Conservation (phyloP, 345 rosid genomes). For the Raphanus sativus region DNA sequence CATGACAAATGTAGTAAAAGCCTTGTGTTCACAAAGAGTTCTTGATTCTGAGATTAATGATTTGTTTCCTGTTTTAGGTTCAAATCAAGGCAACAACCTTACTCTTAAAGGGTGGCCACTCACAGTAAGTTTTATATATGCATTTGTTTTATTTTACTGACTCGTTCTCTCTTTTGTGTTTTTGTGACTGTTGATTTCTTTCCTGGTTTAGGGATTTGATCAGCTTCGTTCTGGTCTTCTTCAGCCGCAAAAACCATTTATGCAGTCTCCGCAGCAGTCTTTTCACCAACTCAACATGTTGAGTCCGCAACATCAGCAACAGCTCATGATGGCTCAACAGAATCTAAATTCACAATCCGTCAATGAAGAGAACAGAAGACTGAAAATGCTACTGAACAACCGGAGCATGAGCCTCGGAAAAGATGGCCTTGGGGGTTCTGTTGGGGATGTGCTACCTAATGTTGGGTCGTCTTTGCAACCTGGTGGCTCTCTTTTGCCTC, state of each 20-base stretch:
- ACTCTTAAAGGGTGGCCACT: constrained; percentile 97
- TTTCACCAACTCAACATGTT: constrained; percentile 90
- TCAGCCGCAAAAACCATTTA: constrained; percentile 83
- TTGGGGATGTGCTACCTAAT: constrained; percentile 67
- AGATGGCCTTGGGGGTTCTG: constrained; percentile 70
- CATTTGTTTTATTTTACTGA: background rate
- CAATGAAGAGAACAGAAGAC: constrained; percentile 75
- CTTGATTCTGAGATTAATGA: background rate
- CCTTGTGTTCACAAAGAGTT: background rate
- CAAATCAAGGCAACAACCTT: constrained; percentile 86
- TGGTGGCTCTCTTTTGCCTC: constrained; percentile 54
- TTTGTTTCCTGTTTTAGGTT: constrained; percentile 55
- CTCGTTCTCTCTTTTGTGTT: constrained; percentile 5
- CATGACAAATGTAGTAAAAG: constrained; percentile 10
- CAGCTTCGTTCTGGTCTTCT: constrained; percentile 73
- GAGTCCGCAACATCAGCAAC: constrained; percentile 92
- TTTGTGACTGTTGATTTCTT: constrained; percentile 21
- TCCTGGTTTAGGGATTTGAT: constrained; percentile 60
- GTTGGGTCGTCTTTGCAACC: constrained; percentile 70
- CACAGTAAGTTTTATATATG: constrained; percentile 52
- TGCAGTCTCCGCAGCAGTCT: constrained; percentile 88
- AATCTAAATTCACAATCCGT: constrained; percentile 74
- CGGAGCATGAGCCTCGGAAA: constrained; percentile 64
- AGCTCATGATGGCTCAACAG: constrained; percentile 89
- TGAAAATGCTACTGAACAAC: constrained; percentile 69